Percentiles rank a stretch among this genome's conserved stretches.
Evolutionary conservation across 164 flowering plant species (phyloP).

Genomic region (Cinnamomum chago): DNA sequence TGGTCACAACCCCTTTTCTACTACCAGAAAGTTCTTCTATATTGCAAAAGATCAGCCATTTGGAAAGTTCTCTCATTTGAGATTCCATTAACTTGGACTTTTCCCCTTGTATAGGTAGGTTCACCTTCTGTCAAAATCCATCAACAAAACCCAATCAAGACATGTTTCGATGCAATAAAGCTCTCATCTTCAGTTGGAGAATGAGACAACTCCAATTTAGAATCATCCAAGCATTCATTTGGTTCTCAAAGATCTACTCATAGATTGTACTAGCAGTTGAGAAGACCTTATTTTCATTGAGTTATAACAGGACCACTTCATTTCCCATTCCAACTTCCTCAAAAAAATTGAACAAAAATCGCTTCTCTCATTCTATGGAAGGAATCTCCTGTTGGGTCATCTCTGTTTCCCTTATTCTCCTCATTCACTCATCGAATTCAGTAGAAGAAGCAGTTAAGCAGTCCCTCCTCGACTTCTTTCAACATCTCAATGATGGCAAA

Average conservation of each 20-base stretch:
- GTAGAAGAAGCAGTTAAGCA: slow-evolving; percentile 23
- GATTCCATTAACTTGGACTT: not conserved
- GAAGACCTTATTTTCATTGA: not conserved
- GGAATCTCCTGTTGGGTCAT: slow-evolving; percentile 27
- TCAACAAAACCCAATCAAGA: not conserved
- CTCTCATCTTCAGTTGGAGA: not conserved
- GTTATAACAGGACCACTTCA: slow-evolving; percentile 12
- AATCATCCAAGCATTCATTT: not conserved
- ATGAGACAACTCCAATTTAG: not conserved
- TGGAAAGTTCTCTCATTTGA: not conserved
- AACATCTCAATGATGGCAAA: slow-evolving; percentile 13
- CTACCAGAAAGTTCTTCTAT: not conserved
- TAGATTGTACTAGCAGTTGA: not conserved
- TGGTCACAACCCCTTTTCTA: not conserved
- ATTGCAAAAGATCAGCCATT: not conserved
- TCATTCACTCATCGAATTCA: slow-evolving; percentile 19
- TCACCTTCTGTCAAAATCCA: not conserved
- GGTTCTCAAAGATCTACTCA: not conserved
- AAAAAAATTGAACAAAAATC: not conserved
- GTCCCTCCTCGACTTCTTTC: slow-evolving; percentile 28
- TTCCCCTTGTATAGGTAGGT: not conserved
- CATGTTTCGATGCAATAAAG: not conserved
- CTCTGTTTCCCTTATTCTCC: slow-evolving; percentile 24
- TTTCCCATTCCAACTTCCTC: not conserved
- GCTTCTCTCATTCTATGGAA: slow-evolving; percentile 16